Base-by-base conservation (phyloP, 345 rosid species). In the Erysimum cheiranthoides region DNA sequence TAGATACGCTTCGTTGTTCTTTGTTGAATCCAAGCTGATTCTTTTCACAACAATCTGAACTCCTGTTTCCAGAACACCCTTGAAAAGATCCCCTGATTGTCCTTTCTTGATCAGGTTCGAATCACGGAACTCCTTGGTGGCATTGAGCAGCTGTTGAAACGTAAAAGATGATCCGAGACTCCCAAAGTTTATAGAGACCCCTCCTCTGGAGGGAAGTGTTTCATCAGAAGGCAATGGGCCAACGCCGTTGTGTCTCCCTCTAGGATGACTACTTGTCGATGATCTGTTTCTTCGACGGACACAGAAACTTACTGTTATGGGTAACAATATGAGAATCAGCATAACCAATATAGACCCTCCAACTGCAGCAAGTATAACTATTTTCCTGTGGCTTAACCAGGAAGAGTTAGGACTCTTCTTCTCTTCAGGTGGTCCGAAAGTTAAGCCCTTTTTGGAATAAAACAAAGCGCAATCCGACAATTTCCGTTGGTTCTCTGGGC, bases 11-110 rank as follows among this genome's bases (percentile, higher is more conserved):
- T 91, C 97, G 67, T 74, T 86, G 79, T 79, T 84, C 58, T 74
- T 65, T n/a, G 86, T 49, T 6, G 68, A 59, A 51, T 68, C 79
- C 82, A 81, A 49, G 79, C 81, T 83, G 43, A 92, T 84, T 83
- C 78, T 89, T 78, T 95, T 95, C 39, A 95, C 81, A 21, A 86
- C 88, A 1, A 90, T 78, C 34, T 81, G 81, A 69, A 80, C 75
- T 54, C 92, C 92, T 58, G 73, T 86, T 66, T 84, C 97, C 68
- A 90, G 67, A 35, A 76, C 65, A 0, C 97, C 97, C 32, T 51
- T 82, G 82, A 82, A 95, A 34, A 92, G 79, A 82, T 89, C 97
- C 27, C 99, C 99, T 0, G 97, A 92, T 70, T 86, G 91, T 50
- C 99, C 99, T 70, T 82, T 83, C 81, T 90, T 92, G 54, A 95